Evolutionary conservation across 257 asterid species (phyloP).

Genomic region (Perilla frutescens): DNA sequence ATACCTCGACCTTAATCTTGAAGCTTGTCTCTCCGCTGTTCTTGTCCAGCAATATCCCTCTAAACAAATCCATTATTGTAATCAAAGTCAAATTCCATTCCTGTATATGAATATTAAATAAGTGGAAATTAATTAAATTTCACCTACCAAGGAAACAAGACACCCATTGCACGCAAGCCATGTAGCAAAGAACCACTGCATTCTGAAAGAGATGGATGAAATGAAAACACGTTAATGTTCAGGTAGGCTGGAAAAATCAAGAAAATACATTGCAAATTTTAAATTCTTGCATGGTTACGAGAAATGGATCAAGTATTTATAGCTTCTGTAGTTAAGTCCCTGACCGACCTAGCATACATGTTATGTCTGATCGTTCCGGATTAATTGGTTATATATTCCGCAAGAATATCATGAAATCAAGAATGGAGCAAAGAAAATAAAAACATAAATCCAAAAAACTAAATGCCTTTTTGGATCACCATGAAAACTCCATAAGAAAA

Average conservation of each 20-base stretch:
- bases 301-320: constrained; percentile 2
- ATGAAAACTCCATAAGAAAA: not conserved
- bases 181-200: constrained; percentile 72
- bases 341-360: not conserved
- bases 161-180: constrained; percentile 79
- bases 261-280: not conserved
- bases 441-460: not conserved
- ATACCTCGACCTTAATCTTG: constrained; percentile 67
- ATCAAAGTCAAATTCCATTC: constrained; percentile 8
- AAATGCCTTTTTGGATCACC: not conserved
- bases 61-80: constrained; percentile 22
- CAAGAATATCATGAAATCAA: not conserved
- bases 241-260: not conserved
- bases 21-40: constrained; percentile 95
- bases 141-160: constrained; percentile 78
- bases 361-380: not conserved
- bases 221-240: not conserved
- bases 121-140: not conserved
- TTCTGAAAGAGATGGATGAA: constrained; percentile 52
- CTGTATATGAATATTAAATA: not conserved
- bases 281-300: not conserved
- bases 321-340: not conserved
- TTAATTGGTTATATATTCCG: not conserved
- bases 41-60: constrained; percentile 99
- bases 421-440: not conserved